These are phyloP conservation scores for Pyrenophora teres DNA, from an alignment of 2,329 filamentous ascomycete species.

Conservation along the genomic window DNA sequence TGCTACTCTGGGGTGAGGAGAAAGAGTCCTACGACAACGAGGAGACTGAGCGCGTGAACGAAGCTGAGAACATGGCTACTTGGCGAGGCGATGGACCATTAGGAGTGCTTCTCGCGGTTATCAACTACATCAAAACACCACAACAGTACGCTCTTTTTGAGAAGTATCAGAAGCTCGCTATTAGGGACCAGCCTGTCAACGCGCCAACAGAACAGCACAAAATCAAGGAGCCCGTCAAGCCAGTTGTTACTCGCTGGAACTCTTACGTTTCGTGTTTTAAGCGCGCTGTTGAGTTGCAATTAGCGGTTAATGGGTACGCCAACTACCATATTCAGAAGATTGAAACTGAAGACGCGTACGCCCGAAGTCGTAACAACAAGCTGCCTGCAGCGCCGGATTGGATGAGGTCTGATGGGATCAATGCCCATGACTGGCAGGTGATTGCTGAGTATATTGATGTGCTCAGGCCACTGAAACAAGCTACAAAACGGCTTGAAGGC, in stretches of 20 bases:
- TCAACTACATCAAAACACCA: slow-evolving; percentile 12
- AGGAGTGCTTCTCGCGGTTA: slow-evolving; percentile 5
- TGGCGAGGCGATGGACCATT: slow-evolving; percentile 6
- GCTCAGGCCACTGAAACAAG: neutral
- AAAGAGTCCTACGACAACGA: slow-evolving; percentile 1
- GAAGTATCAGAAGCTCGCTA: neutral
- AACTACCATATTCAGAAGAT: no score
- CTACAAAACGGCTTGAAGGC: neutral
- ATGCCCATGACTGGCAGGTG: neutral
- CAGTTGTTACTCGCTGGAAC: slow-evolving; percentile 3
- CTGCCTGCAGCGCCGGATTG: neutral
- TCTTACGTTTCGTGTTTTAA: neutral
- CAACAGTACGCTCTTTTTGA: slow-evolving; percentile 7
- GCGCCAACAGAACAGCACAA: no score
- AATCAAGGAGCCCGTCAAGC: neutral
- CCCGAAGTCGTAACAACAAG: neutral
- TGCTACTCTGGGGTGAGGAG: neutral
- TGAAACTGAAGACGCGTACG: no score
- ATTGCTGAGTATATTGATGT: neutral
- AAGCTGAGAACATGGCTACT: neutral
- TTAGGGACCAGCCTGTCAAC: no score
- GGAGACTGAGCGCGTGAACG: neutral
- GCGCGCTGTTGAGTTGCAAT: slow-evolving; percentile 1
- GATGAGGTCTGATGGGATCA: slow-evolving; percentile 1
- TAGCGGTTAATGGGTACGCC: neutral